Conservation (phyloP, 371 early-diverging fungal species). For the Polyrhizophydium stewartii region DNA sequence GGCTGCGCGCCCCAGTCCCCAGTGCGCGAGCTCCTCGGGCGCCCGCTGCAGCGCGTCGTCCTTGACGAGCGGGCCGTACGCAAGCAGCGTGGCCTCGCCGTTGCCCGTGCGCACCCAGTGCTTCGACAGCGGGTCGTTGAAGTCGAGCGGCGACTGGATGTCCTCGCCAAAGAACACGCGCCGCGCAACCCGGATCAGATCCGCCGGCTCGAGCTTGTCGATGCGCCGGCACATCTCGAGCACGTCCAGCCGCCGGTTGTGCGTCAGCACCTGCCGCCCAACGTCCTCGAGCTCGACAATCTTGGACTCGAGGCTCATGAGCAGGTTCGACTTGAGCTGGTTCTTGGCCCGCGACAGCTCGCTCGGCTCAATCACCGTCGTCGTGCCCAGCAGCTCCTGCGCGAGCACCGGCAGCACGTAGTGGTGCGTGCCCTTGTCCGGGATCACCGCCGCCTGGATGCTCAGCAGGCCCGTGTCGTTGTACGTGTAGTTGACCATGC, state of each 20-base stretch:
- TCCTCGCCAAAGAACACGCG: constrained; percentile 33
- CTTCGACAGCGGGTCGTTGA: constrained; percentile 14
- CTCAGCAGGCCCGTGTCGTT: constrained; percentile 90
- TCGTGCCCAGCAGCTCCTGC: constrained; percentile 73
- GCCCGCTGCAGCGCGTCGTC: constrained; percentile 3
- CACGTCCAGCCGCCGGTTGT: constrained; percentile 69
- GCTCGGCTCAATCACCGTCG: constrained; percentile 24
- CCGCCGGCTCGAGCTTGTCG: constrained; percentile 64
- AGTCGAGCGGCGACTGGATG: constrained; percentile 26
- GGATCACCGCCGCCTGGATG: constrained; percentile 71
- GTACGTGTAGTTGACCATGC: constrained; percentile 87
- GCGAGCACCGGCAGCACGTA: constrained; percentile 74
- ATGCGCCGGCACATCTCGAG: constrained; percentile 73
- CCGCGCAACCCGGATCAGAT: constrained; percentile 62
- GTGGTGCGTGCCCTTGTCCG: constrained; percentile 28
- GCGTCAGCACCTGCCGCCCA: constrained; percentile 83
- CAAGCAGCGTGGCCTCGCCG: constrained; percentile 32
- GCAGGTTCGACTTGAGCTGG: constrained; percentile 83
- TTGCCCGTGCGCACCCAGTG: constrained; percentile 28
- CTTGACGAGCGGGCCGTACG: constrained; percentile 28
- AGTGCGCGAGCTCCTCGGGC: background rate
- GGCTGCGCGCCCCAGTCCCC: constrained; percentile 35
- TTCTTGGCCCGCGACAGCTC: constrained; percentile 91
- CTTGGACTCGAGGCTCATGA: constrained; percentile 91
- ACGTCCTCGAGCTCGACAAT: constrained; percentile 93